Percentiles rank a stretch among this genome's conserved stretches.
These are phyloP conservation scores for Salix koriyanagi DNA, from an alignment of 345 rosid genomes.

Conservation along the genomic window DNA sequence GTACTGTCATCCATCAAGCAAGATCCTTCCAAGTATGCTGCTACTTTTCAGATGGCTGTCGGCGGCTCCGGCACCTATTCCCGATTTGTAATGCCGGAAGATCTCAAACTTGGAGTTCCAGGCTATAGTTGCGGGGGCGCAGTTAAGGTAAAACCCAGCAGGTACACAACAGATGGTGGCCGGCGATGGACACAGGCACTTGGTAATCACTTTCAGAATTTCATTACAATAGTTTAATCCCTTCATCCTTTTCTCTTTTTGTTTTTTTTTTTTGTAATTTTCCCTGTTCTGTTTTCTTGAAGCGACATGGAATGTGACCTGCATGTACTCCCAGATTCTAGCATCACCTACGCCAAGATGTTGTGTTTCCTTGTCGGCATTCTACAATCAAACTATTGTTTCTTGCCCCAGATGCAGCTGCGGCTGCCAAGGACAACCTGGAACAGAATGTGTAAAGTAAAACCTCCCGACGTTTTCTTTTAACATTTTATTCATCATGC, in stretches of 20 bases:
- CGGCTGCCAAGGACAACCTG: constrained; percentile 47
- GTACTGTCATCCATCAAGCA: constrained; percentile 57
- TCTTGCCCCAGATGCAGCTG: constrained; percentile 79
- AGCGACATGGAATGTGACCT: constrained; percentile 75
- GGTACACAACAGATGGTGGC: constrained; percentile 41
- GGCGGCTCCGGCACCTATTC: constrained; percentile 1
- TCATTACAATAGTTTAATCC: neutral
- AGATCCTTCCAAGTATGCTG: constrained; percentile 38
- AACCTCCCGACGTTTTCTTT: neutral
- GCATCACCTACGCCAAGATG: constrained; percentile 68
- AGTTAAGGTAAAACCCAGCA: constrained; percentile 40
- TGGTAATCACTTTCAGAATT: constrained; percentile 27
- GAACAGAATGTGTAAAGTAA: constrained; percentile 53
- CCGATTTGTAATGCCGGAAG: constrained; percentile 43
- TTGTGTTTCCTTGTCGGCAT: constrained; percentile 81
- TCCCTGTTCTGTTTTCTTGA: neutral
- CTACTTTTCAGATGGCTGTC: constrained; percentile 49
- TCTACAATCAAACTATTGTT: constrained; percentile 55
- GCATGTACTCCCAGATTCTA: constrained; percentile 59
- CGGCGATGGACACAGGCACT: constrained; percentile 80
- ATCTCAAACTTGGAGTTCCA: constrained; percentile 53
- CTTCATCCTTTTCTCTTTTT: neutral
- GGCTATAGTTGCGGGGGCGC: constrained; percentile 63
- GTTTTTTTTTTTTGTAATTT: neutral
- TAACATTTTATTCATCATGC: no score